Evolutionary conservation across 2,329 filamentous ascomycete genomes (phyloP).

Genomic region (Metarhizium anisopliae): DNA sequence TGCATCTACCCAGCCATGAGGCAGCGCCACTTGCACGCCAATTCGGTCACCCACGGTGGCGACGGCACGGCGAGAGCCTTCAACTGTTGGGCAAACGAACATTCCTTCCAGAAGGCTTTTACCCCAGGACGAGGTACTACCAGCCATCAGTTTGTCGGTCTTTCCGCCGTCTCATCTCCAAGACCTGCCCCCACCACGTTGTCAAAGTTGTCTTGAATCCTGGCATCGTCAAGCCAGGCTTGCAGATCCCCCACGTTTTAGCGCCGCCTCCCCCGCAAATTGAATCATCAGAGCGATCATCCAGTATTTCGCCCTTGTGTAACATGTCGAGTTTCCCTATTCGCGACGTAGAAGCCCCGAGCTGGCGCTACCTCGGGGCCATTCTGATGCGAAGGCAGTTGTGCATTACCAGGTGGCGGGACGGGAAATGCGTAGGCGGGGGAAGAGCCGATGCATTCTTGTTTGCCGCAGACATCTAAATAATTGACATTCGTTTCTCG

Average conservation of each 20-base stretch:
- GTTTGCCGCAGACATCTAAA: neutral
- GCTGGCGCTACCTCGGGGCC: neutral
- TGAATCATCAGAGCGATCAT: neutral
- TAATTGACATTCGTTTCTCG: neutral
- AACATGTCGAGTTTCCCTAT: neutral
- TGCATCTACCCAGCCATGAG: no score
- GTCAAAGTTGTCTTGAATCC: no score
- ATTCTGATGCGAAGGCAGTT: neutral
- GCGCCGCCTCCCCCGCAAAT: neutral
- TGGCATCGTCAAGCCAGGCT: no score
- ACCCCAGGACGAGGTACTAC: no score
- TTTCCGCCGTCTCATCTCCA: no score
- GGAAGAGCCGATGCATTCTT: neutral
- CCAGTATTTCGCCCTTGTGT: neutral
- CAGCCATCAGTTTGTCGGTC: no score
- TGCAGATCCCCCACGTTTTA: neutral
- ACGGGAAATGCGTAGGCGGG: neutral
- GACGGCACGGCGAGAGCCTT: no score
- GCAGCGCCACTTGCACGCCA: no score
- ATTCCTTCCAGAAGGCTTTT: no score
- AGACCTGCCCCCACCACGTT: neutral
- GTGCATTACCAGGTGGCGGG: neutral
- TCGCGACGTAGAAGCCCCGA: neutral
- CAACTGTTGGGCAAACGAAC: no score
- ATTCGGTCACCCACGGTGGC: no score